Base-by-base conservation (phyloP, 1,284 basidiomycete genomes). In the Puccinia coronata region DNA sequence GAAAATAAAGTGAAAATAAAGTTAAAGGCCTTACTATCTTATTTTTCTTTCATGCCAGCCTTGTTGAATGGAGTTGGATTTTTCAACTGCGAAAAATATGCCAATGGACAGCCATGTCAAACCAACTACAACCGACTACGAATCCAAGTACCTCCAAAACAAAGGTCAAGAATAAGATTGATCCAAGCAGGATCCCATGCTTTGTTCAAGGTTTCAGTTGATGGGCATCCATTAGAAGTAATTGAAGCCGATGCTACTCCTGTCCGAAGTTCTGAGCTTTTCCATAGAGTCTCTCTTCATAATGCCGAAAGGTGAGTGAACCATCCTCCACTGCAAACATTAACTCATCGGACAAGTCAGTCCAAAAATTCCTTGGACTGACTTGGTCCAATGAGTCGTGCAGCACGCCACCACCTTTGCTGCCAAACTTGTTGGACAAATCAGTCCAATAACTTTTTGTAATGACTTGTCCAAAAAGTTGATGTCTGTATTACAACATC, bases 141-240 rank as follows among this genome's bases (percentile, higher is more conserved):
- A 34, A 49, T 78, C 11, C 43, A 51, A n/a, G 75, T 78, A 34
- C 28, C 34, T 14, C 75, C 75, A 28, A 53, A 69, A 23, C 23
- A 31, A 41, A 49, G 65, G 34, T 67, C 75, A 12, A 88, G 90
- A 11, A 87, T 91, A 84, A 88, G 90, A 4, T 84, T 91, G 49
- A 87, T 90, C 82, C 88, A 89, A 69, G 85, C 88, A 0, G 89
- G 89, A 31, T 84, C 83, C 47, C 84, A 84, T 71, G 85, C 83
- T 36, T 75, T 83, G 76, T 81, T 84, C 59, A 69, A 78, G 25
- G 83, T 86, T 75, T 80, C 82, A 23, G 83, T 84, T 16, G 84
- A 84, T 47, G 80, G 73, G 12, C 83, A 84, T 71, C 72, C 78
- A 23, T 61, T 84, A 18, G 73, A 59, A 5, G 75, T 84, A 6